Evolutionary conservation across 495 filamentous ascomycete species (phyloP), one percentile per base, ranked within the genome.

Genomic region (Aspergillus asperescens): DNA sequence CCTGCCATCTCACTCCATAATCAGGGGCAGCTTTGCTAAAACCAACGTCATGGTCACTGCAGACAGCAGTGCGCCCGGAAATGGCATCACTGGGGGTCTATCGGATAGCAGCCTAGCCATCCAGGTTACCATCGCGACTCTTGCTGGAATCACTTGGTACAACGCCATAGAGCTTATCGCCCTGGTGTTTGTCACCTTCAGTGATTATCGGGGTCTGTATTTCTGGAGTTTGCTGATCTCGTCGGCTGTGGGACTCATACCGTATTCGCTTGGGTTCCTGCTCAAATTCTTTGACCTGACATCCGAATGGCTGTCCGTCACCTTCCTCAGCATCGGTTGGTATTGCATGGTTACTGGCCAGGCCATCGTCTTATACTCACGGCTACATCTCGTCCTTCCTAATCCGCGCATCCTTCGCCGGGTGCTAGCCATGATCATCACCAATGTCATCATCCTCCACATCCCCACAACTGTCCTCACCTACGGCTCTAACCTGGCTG

Each of bases 321-420:
- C 71, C 5, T 60, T 80, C 12, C 56, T 77, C 41, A 74, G 73
- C 23, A 48, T 81, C 16, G 83, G 83, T 15, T 87, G 83, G 84
- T 79, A 71, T 49, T 59, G 57, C 16, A 85, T 85, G 81, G 80
- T 87, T 4, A 83, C 81, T 0, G 82, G 82, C 15, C 82, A 86
- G 62, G 81, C 81, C 4, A 58, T 86, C 34, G 82, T 87, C 9
- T 71, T 87, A 16, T 87, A 81, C 66, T 86, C 83, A 3, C 77
- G 84, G n/a, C 74, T 87, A 4, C 80, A 86, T 58, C 67, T 86
- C 35, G 71, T 88, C 31, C 64, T 80, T 24, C 66, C 67, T 20
- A 77, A 79, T 22, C 67, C 66, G n/a, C 66, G 64, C 22, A 60
- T 74, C 15, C 68, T 85, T 3, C 73, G 77, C 18, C 63, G 66